Conservation (phyloP, 2,329 filamentous ascomycete species). For the Tricladium varicosporioides region DNA sequence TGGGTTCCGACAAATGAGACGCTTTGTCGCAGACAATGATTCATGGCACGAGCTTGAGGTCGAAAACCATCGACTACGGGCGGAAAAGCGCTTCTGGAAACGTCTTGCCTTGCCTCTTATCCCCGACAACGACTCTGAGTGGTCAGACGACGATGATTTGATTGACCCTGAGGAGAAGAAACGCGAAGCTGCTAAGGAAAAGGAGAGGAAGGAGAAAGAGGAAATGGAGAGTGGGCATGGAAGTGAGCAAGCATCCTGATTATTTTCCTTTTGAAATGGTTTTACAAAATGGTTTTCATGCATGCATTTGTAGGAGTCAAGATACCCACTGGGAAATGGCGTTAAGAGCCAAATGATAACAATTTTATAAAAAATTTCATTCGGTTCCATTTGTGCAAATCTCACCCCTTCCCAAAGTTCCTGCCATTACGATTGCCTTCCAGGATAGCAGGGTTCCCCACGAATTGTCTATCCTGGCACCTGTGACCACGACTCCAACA, state of each 20-base stretch:
- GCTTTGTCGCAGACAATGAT: slow-evolving; percentile 55
- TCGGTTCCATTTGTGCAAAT: neutral
- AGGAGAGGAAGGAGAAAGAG: slow-evolving; percentile 23
- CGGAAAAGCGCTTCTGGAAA: slow-evolving; percentile 66
- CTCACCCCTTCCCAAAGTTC: too few relatives aligned
- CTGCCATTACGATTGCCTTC: too few relatives aligned
- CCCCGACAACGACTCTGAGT: slow-evolving; percentile 54
- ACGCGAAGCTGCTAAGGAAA: slow-evolving; percentile 34
- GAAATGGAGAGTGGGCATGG: slow-evolving; percentile 10
- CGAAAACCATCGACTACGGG: slow-evolving; percentile 50
- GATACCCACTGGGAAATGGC: neutral
- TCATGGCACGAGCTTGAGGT: slow-evolving; percentile 52
- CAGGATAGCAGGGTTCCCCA: too few relatives aligned
- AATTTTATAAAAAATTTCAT: neutral
- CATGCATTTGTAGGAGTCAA: neutral
- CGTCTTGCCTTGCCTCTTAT: slow-evolving; percentile 62
- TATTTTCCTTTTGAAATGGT: neutral
- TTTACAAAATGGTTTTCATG: neutral
- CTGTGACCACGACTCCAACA: too few relatives aligned
- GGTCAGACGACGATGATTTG: slow-evolving; percentile 64
- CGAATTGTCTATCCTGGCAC: too few relatives aligned
- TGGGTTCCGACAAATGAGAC: slow-evolving; percentile 54
- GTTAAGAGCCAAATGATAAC: neutral
- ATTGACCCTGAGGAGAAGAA: slow-evolving; percentile 60
- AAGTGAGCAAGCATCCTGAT: neutral